Percentiles rank a stretch among this genome's conserved stretches.
Conservation (phyloP, 306 rosid species). For the Canavalia gladiata region DNA sequence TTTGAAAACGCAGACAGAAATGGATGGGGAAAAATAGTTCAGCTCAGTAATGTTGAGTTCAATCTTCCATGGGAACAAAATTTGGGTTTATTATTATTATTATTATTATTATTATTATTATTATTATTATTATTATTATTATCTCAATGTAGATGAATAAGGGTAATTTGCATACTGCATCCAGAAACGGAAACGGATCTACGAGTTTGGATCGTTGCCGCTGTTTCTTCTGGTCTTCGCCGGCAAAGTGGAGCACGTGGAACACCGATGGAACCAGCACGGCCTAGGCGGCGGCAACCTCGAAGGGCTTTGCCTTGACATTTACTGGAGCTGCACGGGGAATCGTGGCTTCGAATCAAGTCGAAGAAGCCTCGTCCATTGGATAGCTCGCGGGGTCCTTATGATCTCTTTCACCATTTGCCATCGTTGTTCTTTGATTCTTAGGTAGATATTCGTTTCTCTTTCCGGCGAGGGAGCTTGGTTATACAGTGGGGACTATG, state of each 20-base stretch:
- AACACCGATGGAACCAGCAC: conserved; percentile 96
- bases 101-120: too few relatives aligned
- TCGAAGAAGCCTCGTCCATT: conserved; percentile 81
- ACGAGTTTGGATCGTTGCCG: conserved; percentile 87
- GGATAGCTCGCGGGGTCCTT: conserved; percentile 92
- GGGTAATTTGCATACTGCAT: conserved; percentile 17
- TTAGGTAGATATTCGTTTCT: conserved; percentile 11
- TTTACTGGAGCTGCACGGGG: conserved; percentile 97
- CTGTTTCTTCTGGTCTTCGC: conserved; percentile 90
- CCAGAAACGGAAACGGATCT: conserved; percentile 81
- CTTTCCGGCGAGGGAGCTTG: conserved; percentile 12
- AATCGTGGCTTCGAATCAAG: conserved; percentile 92
- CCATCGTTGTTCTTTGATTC: conserved; percentile 63
- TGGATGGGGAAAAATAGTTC: too few relatives aligned
- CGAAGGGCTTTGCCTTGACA: conserved; percentile 76
- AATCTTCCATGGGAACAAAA: too few relatives aligned
- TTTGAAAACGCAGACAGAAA: too few relatives aligned
- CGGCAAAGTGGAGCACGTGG: conserved; percentile 79
- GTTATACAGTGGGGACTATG: background rate
- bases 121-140: too few relatives aligned
- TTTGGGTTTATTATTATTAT: too few relatives aligned
- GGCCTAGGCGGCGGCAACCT: conserved; percentile 92
- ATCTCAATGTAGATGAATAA: too few relatives aligned
- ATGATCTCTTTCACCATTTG: conserved; percentile 77
- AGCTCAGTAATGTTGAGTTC: too few relatives aligned